Conservation (phyloP, 495 filamentous ascomycete genomes). For the Hypoxylon perforatum region DNA sequence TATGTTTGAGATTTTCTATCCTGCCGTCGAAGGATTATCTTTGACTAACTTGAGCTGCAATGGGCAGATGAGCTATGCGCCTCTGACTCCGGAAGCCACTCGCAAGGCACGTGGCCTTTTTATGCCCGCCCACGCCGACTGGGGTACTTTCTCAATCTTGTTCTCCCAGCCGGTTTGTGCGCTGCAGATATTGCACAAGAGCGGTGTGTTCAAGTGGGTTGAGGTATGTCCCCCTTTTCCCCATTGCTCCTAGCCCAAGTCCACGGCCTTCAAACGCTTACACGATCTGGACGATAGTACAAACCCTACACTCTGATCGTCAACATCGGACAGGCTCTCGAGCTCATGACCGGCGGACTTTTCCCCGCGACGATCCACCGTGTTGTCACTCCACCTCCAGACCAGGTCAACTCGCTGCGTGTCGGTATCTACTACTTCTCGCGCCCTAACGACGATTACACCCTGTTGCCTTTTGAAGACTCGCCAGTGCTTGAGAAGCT, state of each 20-base stretch:
- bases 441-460: not conserved
- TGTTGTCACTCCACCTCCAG: conserved; percentile 55
- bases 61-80: not conserved
- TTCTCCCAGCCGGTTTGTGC: conserved; percentile 58
- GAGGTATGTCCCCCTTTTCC: no score
- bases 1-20: not conserved
- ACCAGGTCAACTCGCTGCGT: conserved; percentile 44
- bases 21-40: not conserved
- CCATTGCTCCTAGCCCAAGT: no score
- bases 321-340: conserved; percentile 60
- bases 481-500: not conserved
- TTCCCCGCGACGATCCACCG: conserved; percentile 61
- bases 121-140: conserved; percentile 61
- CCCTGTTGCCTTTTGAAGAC: not conserved
- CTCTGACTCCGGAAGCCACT: not conserved
- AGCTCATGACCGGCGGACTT: conserved; percentile 61
- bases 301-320: conserved; percentile 58
- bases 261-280: no score
- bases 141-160: conserved; percentile 54
- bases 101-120: conserved; percentile 49
- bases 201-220: conserved; percentile 58
- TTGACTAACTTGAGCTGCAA: not conserved
- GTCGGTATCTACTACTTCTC: not conserved
- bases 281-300: no score
- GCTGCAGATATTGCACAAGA: conserved; percentile 57